These are phyloP conservation scores for Chaetomium tenue DNA, from an alignment of 495 filamentous ascomycete genomes.

Conservation along the genomic window DNA sequence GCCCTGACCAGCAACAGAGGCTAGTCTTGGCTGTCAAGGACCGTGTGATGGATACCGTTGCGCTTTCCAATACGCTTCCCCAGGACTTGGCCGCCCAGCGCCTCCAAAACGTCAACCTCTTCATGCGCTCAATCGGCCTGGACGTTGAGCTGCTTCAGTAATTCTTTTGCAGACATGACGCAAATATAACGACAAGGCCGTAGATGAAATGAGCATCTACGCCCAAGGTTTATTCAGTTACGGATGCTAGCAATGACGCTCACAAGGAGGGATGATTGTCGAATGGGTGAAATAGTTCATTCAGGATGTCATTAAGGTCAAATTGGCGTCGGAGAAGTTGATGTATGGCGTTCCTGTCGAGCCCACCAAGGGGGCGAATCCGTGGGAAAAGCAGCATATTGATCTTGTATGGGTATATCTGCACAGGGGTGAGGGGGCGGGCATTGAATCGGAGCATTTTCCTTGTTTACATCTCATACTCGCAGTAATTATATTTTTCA, in stretches of 20 bases:
- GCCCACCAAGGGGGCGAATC: background rate
- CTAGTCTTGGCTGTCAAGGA: slow-evolving; percentile 96
- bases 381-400: background rate
- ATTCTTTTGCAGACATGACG: slow-evolving; percentile 21
- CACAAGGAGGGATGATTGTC: no score
- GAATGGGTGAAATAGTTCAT: background rate
- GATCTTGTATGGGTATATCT: slow-evolving; percentile 20
- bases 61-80: slow-evolving; percentile 81
- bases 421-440: slow-evolving; percentile 3
- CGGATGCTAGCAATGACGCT: background rate
- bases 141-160: slow-evolving; percentile 91
- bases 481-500: background rate
- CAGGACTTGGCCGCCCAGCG: slow-evolving; percentile 76
- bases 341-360: background rate
- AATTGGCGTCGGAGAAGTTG: background rate
- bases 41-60: slow-evolving; percentile 93
- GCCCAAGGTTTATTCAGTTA: slow-evolving; percentile 23
- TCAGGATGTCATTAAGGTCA: background rate
- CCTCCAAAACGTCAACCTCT: slow-evolving; percentile 89
- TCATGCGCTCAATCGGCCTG: slow-evolving; percentile 96
- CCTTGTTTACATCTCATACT: background rate
- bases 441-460: background rate
- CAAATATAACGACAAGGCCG: background rate
- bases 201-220: background rate
- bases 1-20: slow-evolving; percentile 87